A percentile compares a stretch with the other conserved stretches of the same genome.
Conservation (phyloP, 768 basidiomycete species). For the Suillus discolor region DNA sequence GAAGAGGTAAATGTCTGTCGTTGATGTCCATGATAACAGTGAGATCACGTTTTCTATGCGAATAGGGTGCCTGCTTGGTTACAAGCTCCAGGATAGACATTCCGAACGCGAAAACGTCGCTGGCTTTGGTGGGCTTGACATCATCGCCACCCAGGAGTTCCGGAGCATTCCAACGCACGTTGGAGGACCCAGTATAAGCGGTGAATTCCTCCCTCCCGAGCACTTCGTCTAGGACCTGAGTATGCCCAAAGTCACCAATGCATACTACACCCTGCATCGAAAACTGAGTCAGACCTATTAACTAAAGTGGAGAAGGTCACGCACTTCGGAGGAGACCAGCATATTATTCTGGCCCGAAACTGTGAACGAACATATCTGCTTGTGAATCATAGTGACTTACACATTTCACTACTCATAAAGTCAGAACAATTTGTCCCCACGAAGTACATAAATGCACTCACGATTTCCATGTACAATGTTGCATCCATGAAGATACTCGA, state of each 20-base stretch:
- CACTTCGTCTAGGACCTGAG: slow-evolving; percentile 60
- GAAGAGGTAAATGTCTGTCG: slow-evolving; percentile 40
- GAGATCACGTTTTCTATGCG: slow-evolving; percentile 50
- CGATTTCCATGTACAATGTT: slow-evolving; percentile 63
- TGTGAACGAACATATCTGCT: slow-evolving; percentile 8
- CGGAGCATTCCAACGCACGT: slow-evolving; percentile 63
- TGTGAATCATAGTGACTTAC: slow-evolving; percentile 38
- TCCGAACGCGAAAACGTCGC: slow-evolving; percentile 60
- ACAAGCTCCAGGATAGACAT: slow-evolving; percentile 64
- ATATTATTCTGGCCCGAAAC: slow-evolving; percentile 50
- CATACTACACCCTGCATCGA: slow-evolving; percentile 48
- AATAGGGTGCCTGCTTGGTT: slow-evolving; percentile 53
- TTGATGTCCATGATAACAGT: slow-evolving; percentile 50
- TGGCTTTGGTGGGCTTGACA: slow-evolving; percentile 43
- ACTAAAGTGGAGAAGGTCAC: slow-evolving; percentile 5
- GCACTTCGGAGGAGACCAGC: slow-evolving; percentile 52
- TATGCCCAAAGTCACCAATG: slow-evolving; percentile 67
- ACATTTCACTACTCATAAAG: slow-evolving; percentile 52
- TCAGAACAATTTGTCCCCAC: slow-evolving; percentile 6
- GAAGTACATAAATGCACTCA: slow-evolving; percentile 34
- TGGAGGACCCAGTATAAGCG: slow-evolving; percentile 48
- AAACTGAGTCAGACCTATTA: slow-evolving; percentile 1
- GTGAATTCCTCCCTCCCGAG: slow-evolving; percentile 48
- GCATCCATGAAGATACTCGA: slow-evolving; percentile 56
- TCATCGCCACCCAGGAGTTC: slow-evolving; percentile 53